Percentiles rank a stretch among this genome's conserved stretches.
phyloP scores from a whole-genome alignment of 1,284 basidiomycete genomes.

The Neotropicomus parvogracilis region DNA sequence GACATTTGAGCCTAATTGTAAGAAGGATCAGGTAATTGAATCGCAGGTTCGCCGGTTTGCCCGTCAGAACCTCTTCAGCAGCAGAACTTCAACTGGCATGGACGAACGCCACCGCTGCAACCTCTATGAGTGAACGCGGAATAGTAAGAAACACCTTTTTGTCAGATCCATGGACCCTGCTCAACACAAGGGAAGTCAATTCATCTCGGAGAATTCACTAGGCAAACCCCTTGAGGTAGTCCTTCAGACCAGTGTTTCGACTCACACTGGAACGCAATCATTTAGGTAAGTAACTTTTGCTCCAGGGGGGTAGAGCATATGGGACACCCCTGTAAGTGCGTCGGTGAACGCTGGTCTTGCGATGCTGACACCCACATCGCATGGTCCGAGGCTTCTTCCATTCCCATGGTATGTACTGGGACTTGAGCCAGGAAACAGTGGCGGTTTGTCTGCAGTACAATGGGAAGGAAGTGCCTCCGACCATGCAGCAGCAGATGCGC shows the following conservation, averaged over 20 bases:
- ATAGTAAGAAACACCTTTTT: conserved; percentile 1
- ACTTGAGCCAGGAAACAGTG: conserved; percentile 30
- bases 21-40: conserved; percentile 20
- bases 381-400: conserved; percentile 44
- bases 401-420: conserved; percentile 45
- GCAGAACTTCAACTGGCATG: conserved; percentile 6
- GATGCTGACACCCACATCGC: conserved; percentile 27
- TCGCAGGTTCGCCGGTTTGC: conserved; percentile 11
- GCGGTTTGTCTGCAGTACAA: conserved; percentile 35
- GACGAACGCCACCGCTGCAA: not conserved
- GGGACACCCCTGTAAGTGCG: not conserved
- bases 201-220: conserved; percentile 1
- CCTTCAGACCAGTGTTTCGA: conserved; percentile 8
- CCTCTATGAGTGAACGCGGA: conserved; percentile 9
- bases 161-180: conserved; percentile 4
- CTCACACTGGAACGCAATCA: not conserved
- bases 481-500: conserved; percentile 32
- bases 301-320: not conserved
- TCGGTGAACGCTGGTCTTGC: conserved; percentile 20
- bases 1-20: conserved; percentile 14
- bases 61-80: conserved; percentile 7
- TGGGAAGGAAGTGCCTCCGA: conserved; percentile 38
- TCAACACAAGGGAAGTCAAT: conserved; percentile 2
- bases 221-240: not conserved
- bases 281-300: conserved; percentile 8